These are phyloP conservation scores for Aspergillus udagawae DNA, from an alignment of 2,329 filamentous ascomycete species.

Conservation along the genomic window DNA sequence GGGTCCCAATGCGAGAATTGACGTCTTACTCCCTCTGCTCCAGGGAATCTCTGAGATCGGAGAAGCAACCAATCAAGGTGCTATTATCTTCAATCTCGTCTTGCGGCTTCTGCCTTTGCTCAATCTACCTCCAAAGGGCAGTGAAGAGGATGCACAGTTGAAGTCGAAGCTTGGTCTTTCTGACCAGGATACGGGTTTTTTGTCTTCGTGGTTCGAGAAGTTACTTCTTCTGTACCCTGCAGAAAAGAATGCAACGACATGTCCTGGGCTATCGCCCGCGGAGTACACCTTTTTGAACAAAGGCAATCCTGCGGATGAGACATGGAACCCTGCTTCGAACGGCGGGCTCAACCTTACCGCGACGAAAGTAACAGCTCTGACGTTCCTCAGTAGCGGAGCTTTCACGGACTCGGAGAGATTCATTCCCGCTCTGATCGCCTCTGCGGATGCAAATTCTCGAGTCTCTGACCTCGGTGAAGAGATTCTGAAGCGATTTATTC, in stretches of 20 bases:
- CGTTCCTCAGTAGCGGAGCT: constrained; percentile 75
- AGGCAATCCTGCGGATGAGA: constrained; percentile 43
- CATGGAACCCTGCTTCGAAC: constrained; percentile 59
- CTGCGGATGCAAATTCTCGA: constrained; percentile 74
- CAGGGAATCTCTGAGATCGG: constrained; percentile 61
- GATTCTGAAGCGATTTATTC: constrained; percentile 71
- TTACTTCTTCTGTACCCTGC: constrained; percentile 65
- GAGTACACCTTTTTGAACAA: constrained; percentile 69
- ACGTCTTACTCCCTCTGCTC: constrained; percentile 67
- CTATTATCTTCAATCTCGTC: constrained; percentile 76
- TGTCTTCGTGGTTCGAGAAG: constrained; percentile 72
- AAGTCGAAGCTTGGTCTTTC: constrained; percentile 63
- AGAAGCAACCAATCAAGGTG: constrained; percentile 52
- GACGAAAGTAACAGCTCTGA: constrained; percentile 65
- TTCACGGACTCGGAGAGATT: constrained; percentile 83
- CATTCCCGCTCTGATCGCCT: constrained; percentile 76
- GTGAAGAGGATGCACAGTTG: constrained; percentile 69
- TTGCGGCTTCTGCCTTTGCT: constrained; percentile 69
- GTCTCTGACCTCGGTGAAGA: constrained; percentile 85
- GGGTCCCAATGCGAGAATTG: constrained; percentile 59
- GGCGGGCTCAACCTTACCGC: constrained; percentile 64
- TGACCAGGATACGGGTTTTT: constrained; percentile 67
- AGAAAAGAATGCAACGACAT: constrained; percentile 38
- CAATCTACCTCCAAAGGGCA: constrained; percentile 68
- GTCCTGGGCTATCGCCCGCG: constrained; percentile 59